phyloP scores from a whole-genome alignment of 2,329 filamentous ascomycete species.

The Botrytis squamosa region DNA sequence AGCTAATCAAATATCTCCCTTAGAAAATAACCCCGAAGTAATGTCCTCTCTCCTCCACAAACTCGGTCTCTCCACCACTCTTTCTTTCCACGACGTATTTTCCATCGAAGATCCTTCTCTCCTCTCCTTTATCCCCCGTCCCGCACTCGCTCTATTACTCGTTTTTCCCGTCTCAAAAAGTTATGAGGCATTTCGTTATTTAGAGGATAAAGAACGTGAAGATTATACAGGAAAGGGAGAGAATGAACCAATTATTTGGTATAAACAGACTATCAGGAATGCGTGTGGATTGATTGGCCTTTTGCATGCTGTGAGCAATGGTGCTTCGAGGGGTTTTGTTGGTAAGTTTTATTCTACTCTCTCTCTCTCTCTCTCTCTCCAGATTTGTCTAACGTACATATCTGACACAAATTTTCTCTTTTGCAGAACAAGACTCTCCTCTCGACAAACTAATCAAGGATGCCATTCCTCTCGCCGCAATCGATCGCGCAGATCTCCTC shows the following conservation, averaged over 20 bases:
- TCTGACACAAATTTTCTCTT: neutral
- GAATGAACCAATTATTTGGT: constrained; percentile 82
- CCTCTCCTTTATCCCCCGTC: constrained; percentile 84
- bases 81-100: constrained; percentile 90
- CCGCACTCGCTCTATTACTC: constrained; percentile 83
- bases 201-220: constrained; percentile 65
- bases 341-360: constrained; percentile 69
- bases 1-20: constrained; percentile 37
- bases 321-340: constrained; percentile 78
- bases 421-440: constrained; percentile 39
- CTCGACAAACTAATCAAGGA: constrained; percentile 65
- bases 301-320: constrained; percentile 80
- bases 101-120: constrained; percentile 85
- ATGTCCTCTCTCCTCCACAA: constrained; percentile 82
- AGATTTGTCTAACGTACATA: constrained; percentile 59
- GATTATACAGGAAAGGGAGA: constrained; percentile 69
- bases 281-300: constrained; percentile 91
- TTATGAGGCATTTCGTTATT: constrained; percentile 75
- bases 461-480: constrained; percentile 68
- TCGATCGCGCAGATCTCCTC: constrained; percentile 68
- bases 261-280: constrained; percentile 91
- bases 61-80: constrained; percentile 73
- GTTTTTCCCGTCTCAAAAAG: constrained; percentile 83
- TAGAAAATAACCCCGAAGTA: constrained; percentile 78
- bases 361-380: too few relatives aligned